phyloP scores from a whole-genome alignment of 2,329 filamentous ascomycete species.

The Phyllachora maydis region DNA sequence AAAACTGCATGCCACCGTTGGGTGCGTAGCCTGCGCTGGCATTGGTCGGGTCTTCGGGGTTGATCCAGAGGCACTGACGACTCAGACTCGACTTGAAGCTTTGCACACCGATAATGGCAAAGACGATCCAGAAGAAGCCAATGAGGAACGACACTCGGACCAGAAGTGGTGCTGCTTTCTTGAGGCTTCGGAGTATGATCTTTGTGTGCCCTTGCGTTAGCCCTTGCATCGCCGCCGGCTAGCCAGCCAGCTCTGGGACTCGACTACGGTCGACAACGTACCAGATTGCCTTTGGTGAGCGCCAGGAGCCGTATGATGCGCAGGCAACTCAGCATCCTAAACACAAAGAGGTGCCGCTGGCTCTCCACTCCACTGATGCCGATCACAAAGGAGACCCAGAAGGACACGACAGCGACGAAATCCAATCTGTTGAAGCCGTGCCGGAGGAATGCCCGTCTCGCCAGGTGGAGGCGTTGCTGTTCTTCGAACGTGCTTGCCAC shows the following conservation, averaged over 20 bases:
- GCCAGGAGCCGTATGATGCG: slow-evolving; percentile 81
- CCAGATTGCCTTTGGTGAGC: slow-evolving; percentile 81
- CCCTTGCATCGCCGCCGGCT: too few relatives aligned
- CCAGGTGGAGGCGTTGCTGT: slow-evolving; percentile 67
- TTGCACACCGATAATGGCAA: slow-evolving; percentile 91
- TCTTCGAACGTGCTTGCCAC: slow-evolving; percentile 46
- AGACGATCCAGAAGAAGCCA: slow-evolving; percentile 92
- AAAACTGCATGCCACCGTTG: slow-evolving; percentile 55
- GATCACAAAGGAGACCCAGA: slow-evolving; percentile 76
- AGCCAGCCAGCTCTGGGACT: too few relatives aligned
- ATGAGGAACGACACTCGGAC: slow-evolving; percentile 89
- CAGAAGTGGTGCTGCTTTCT: slow-evolving; percentile 81
- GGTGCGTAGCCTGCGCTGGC: slow-evolving; percentile 37
- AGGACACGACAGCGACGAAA: slow-evolving; percentile 84
- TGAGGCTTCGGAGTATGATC: slow-evolving; percentile 87
- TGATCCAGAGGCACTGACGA: slow-evolving; percentile 60
- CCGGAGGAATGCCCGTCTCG: slow-evolving; percentile 75
- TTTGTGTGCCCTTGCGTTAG: slow-evolving; percentile 14
- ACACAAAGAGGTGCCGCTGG: slow-evolving; percentile 59
- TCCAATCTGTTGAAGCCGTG: slow-evolving; percentile 94
- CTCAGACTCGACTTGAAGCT: slow-evolving; percentile 76
- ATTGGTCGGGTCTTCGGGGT: slow-evolving; percentile 35
- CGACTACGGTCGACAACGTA: slow-evolving; percentile 21
- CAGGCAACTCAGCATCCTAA: slow-evolving; percentile 90
- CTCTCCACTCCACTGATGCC: slow-evolving; percentile 49